Evolutionary conservation across 352 stramenopile species (phyloP), one percentile per base, ranked within the genome.

Genomic region (Hyphochytrium catenoides): DNA sequence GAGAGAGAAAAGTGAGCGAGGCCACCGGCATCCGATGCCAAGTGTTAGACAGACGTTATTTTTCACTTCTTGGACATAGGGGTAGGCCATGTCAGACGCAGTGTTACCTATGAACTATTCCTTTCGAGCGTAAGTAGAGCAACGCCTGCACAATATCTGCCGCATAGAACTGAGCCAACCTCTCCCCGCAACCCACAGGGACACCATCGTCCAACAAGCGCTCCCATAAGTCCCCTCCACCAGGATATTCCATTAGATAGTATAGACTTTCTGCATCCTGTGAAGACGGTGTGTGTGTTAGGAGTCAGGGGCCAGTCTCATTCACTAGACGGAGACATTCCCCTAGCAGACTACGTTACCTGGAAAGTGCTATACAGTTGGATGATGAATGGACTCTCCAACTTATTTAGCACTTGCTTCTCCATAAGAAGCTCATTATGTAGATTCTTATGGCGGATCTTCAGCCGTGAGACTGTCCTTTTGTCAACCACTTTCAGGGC

Each of bases 381-480:
- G 26, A 96, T 72, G 48, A 98, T 76, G 50, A 86, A 86, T 7
- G 78, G 64, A 45, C 95, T 82, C 30, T 52, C 54, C 34, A 85
- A 55, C 34, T 50, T 56, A 46, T 81, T 86, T 19, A 91, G 69
- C 43, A 93, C 77, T 15, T 89, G 57, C 50, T 90, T 84, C 60
- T 98, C 89, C 86, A 96, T 96, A 31, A 84, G 62, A 47, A 96
- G 93, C 59, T 98, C 89, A 56, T 98, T 97, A 52, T 89, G 85
- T 8, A 97, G 86, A 51, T 98, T 96, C 26, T 77, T 75, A 57
- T 98, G 89, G 41, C 91, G 77, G 26, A 78, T 51, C 43, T 68
- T 68, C 34, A 89, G 51, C 3, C 71, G 59, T 41, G 79, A 78
- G 25, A 87, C 64, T 38, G 70, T 63, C 44, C 73, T 53, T 50